Base-by-base conservation (phyloP, 352 stramenopile genomes). In the Peronospora tabacina region DNA sequence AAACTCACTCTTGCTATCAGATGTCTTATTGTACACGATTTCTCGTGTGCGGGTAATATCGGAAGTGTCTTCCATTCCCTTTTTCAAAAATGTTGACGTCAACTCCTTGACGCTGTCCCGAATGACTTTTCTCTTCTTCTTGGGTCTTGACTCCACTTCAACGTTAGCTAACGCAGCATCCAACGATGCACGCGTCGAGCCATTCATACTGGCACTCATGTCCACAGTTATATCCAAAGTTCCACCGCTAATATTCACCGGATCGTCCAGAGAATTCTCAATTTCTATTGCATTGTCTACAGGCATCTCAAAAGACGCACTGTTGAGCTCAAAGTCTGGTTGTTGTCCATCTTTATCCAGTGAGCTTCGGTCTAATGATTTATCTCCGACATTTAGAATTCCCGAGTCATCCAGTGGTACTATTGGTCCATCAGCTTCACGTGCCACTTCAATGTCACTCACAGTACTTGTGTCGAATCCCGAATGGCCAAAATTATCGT, bases 391-490 rank as follows among this genome's bases (percentile, higher is more conserved):
- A 30, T 61, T 57, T 10, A 86, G 44, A 22, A 90, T 49, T 1
- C 44, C 63, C 13, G 75, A 87, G 32, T 87, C 79, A 37, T 90
- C 72, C 45, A 85, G 47, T 8, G 63, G 52, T 4, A 69, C 54
- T 16, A 84, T 49, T 0, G 58, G 59, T 0, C 59, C 72, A 20
- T 87, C 82, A 1, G 78, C 81, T 30, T 93, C 72, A 58, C 82
- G 78, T 16, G 71, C 78, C 15, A 90, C 60, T 80, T 93, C 82
- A 59, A 95, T 79, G 39, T 92, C 81, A 54, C 83, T 90, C 4
- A 91, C 66, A 15, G 59, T 35, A 33, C 81, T 91, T 0, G 71
- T 66, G 57, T 94, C 70, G 29, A 91, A 53, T 44, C 57, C 60
- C 15, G 55, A 72, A 34, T 55, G 52, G 36, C 75, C 76, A 11